These are phyloP conservation scores for Leishmania tropica DNA, from an alignment of 208 protist genomes.

Conservation along the genomic window DNA sequence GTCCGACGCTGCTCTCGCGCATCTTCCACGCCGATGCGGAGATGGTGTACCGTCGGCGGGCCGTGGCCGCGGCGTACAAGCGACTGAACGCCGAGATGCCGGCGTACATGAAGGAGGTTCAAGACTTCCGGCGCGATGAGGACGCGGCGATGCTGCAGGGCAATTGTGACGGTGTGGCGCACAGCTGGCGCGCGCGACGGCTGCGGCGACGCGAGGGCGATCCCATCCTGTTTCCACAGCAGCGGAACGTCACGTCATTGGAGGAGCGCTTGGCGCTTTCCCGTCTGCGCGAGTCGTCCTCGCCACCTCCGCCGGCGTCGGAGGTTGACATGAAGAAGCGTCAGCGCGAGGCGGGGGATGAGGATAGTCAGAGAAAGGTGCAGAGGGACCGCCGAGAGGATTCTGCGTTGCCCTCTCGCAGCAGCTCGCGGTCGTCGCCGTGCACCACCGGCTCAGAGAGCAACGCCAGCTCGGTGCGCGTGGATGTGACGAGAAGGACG, in stretches of 20 bases:
- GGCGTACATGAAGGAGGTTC: constrained; percentile 42
- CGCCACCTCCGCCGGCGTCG: background rate
- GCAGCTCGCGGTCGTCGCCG: background rate
- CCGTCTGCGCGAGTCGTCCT: constrained; percentile 3
- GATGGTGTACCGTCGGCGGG: constrained; percentile 54
- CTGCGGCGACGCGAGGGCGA: constrained; percentile 6
- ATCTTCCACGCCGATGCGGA: constrained; percentile 78
- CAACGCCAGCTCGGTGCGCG: constrained; percentile 51
- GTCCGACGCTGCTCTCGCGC: constrained; percentile 84
- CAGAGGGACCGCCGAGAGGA: background rate
- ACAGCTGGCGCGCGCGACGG: constrained; percentile 18
- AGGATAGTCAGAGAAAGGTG: background rate
- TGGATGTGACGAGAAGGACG: constrained; percentile 24
- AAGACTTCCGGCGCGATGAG: constrained; percentile 38
- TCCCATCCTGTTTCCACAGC: background rate
- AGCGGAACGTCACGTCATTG: constrained; percentile 14
- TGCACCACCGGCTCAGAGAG: constrained; percentile 13
- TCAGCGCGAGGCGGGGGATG: background rate
- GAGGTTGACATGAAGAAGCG: background rate
- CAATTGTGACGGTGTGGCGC: background rate
- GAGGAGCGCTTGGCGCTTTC: constrained; percentile 37
- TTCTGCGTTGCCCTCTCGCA: background rate
- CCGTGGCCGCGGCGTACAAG: constrained; percentile 52
- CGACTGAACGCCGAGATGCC: constrained; percentile 31
- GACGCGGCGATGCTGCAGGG: constrained; percentile 44